Conservation (phyloP, 2,329 filamentous ascomycete species). For the Fusarium sp. region DNA sequence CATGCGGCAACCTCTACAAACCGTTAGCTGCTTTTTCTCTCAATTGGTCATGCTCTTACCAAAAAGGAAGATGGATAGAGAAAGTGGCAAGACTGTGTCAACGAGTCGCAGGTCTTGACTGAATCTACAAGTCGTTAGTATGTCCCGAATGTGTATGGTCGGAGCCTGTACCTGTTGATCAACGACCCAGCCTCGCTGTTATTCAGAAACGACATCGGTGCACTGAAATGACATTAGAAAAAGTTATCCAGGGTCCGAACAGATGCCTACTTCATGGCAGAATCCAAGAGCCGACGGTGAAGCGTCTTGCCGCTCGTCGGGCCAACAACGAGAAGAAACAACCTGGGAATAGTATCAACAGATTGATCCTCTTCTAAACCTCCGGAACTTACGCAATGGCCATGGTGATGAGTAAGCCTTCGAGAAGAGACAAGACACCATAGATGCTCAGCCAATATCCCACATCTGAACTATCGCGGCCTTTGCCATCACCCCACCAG, state of each 20-base stretch:
- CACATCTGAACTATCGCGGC: conserved; percentile 40
- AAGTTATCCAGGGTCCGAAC: fast-evolving
- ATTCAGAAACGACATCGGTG: conserved; percentile 45
- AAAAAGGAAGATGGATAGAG: conserved; percentile 43
- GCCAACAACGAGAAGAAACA: conserved; percentile 42
- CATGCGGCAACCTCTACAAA: conserved; percentile 47
- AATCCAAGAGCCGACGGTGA: conserved; percentile 40
- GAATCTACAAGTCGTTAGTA: conserved; percentile 46
- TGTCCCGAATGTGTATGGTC: too few relatives aligned
- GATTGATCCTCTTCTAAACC: background rate
- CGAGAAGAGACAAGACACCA: conserved; percentile 36
- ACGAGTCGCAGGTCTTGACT: conserved; percentile 58
- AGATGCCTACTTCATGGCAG: conserved; percentile 41
- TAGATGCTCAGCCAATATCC: conserved; percentile 49
- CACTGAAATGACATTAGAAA: conserved; percentile 24
- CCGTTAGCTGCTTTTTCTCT: background rate
- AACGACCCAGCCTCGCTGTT: conserved; percentile 45
- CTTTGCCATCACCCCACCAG: conserved; percentile 48
- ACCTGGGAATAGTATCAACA: conserved; percentile 31
- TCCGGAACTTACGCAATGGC: conserved; percentile 41
- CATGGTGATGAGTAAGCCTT: conserved; percentile 40
- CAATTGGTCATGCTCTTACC: conserved; percentile 14
- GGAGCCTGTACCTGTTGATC: conserved; percentile 40
- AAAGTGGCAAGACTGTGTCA: conserved; percentile 52
- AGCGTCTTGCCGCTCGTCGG: conserved; percentile 43